A percentile compares a stretch with the other conserved stretches of the same genome.
Conservation (phyloP, 176 grass and related monocot genomes). For the Themeda triandra region DNA sequence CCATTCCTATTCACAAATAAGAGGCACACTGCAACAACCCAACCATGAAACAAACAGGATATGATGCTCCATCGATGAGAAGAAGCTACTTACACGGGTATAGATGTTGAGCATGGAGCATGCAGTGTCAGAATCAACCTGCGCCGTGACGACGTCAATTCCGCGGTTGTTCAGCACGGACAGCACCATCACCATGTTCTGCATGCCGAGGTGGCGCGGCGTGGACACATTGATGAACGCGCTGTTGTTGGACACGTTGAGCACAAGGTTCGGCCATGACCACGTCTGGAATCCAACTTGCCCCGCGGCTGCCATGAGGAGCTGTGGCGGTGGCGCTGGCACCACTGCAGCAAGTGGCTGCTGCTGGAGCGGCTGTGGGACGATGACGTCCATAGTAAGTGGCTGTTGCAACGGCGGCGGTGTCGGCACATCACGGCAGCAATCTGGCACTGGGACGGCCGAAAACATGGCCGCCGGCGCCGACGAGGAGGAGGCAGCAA, state of each 20-base stretch:
- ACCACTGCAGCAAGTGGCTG: not conserved
- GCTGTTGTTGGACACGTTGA: constrained; percentile 36
- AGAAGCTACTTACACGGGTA: constrained; percentile 48
- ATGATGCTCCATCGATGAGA: not conserved
- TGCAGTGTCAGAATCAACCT: constrained; percentile 16
- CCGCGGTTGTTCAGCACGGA: constrained; percentile 58
- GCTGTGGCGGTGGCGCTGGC: not conserved
- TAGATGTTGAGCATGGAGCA: constrained; percentile 45
- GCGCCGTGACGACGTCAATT: constrained; percentile 48
- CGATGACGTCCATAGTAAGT: too few species aligned
- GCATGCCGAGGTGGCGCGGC: constrained; percentile 14
- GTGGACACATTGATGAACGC: constrained; percentile 47
- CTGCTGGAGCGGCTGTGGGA: not conserved
- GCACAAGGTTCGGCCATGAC: constrained; percentile 51
- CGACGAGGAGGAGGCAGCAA: not conserved
- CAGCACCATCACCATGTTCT: constrained; percentile 19
- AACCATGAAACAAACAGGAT: not conserved
- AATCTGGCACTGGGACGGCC: not conserved
- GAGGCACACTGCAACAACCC: not conserved
- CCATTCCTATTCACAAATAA: too few species aligned
- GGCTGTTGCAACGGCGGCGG: not conserved
- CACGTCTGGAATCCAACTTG: constrained; percentile 48
- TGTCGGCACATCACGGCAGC: not conserved
- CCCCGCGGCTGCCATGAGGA: not conserved
- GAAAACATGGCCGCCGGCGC: not conserved